A percentile compares a stretch with the other conserved stretches of the same genome.
Conservation (phyloP, 139 green algal species). For the Chlorella sorokiniana region DNA sequence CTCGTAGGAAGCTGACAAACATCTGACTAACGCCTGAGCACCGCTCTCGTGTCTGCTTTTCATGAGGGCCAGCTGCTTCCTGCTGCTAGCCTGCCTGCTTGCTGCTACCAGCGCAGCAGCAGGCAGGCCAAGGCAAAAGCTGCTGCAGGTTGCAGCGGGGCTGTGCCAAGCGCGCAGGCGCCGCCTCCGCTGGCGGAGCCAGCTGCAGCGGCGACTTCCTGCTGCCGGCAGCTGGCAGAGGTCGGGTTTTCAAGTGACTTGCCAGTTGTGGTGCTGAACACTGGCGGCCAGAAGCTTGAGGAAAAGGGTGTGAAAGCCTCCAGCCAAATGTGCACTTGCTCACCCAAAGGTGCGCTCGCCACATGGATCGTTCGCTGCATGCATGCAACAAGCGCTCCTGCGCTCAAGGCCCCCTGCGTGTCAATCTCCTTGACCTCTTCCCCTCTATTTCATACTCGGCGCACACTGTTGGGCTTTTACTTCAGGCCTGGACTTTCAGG, state of each 20-base stretch:
- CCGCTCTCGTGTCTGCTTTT: too few relatives aligned
- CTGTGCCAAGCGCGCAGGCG: background rate
- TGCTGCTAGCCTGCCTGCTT: slow-evolving; percentile 6
- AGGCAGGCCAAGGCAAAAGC: background rate
- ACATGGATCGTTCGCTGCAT: background rate
- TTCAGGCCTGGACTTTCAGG: slow-evolving; percentile 18
- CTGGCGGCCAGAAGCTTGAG: slow-evolving; percentile 12
- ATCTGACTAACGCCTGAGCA: too few relatives aligned
- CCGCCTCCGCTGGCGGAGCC: background rate
- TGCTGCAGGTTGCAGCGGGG: too few relatives aligned
- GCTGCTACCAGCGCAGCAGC: background rate
- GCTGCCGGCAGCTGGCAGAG: slow-evolving; percentile 30
- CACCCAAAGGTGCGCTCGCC: background rate
- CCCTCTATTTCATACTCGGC: too few relatives aligned
- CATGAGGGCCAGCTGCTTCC: too few relatives aligned
- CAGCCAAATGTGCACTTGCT: slow-evolving; percentile 46
- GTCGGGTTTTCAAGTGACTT: slow-evolving; percentile 45
- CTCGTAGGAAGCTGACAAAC: too few relatives aligned
- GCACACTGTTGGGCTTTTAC: too few relatives aligned
- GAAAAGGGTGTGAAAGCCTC: slow-evolving; percentile 29
- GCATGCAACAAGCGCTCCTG: background rate
- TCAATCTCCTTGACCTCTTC: too few relatives aligned
- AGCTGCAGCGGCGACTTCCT: background rate
- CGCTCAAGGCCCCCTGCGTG: background rate
- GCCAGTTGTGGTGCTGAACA: slow-evolving; percentile 56